Conservation (phyloP, 2,329 filamentous ascomycete species). For the Alternaria angustiovoidea region DNA sequence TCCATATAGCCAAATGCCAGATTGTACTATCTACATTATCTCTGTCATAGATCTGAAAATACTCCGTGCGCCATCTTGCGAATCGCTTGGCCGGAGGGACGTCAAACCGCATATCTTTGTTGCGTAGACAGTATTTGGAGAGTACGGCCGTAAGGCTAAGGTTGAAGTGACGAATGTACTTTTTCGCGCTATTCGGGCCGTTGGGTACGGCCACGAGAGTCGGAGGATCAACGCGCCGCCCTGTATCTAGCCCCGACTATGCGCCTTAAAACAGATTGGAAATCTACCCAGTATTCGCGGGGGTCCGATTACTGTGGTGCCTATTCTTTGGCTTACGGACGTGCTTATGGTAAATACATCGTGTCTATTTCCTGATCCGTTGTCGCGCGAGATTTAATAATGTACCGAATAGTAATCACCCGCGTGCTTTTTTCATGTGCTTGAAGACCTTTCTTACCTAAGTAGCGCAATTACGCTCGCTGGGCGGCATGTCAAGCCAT, state of each 20-base stretch:
- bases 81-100: not conserved
- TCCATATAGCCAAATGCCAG: not conserved
- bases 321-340: too few relatives aligned
- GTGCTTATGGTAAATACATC: too few relatives aligned
- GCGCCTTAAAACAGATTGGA: not conserved
- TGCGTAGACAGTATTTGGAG: not conserved
- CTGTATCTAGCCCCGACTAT: not conserved
- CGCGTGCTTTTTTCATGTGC: too few relatives aligned
- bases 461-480: too few relatives aligned
- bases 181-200: not conserved
- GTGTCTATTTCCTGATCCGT: too few relatives aligned
- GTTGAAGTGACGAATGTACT: not conserved
- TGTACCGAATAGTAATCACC: too few relatives aligned
- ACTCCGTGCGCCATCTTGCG: conserved; percentile 1
- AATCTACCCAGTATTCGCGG: too few relatives aligned
- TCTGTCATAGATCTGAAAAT: not conserved
- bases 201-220: not conserved
- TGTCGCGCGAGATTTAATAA: too few relatives aligned
- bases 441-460: too few relatives aligned
- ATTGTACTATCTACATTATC: not conserved
- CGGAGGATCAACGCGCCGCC: conserved; percentile 1
- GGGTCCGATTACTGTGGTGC: too few relatives aligned
- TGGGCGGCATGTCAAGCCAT: too few relatives aligned
- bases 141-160: not conserved
- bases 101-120: conserved; percentile 1